A percentile compares a stretch with the other conserved stretches of the same genome.
These are phyloP conservation scores for Sicyos baderoa DNA, from an alignment of 306 rosid species.

Conservation along the genomic window DNA sequence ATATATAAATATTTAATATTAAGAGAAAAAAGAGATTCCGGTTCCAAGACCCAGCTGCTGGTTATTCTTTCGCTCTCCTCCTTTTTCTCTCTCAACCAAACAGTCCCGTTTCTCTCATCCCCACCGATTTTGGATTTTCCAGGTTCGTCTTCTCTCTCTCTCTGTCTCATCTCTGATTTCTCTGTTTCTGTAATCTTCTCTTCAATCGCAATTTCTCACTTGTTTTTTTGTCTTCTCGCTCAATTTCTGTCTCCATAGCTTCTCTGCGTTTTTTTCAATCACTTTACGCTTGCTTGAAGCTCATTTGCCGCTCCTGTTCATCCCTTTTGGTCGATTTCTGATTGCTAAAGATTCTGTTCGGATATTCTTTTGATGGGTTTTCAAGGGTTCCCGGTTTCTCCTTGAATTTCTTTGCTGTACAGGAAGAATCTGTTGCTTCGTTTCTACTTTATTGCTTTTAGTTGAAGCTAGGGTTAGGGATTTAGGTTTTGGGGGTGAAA, in stretches of 20 bases:
- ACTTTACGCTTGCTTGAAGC: background rate
- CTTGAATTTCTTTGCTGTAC: constrained; percentile 30
- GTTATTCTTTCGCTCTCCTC: constrained; percentile 20
- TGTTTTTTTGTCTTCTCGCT: constrained; percentile 11
- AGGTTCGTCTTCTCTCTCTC: constrained; percentile 18
- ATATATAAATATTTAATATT: too few species aligned
- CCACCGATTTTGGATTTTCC: constrained; percentile 23
- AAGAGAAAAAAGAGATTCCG: constrained; percentile 21
- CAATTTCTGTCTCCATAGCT: background rate
- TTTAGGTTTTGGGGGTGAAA: background rate
- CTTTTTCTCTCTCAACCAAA: constrained; percentile 25
- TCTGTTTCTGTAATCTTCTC: background rate
- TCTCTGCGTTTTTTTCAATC: background rate
- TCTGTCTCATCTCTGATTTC: background rate
- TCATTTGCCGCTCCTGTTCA: background rate
- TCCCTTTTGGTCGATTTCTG: background rate
- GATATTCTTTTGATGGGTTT: background rate
- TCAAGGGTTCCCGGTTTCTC: constrained; percentile 5
- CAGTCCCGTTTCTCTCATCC: constrained; percentile 11
- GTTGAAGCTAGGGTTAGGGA: constrained; percentile 28
- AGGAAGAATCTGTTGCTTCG: constrained; percentile 23
- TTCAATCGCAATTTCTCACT: background rate
- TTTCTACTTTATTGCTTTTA: constrained; percentile 20
- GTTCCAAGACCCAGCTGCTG: constrained; percentile 26
- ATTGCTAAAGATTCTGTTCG: constrained; percentile 9